Evolutionary conservation across 1,284 basidiomycete genomes (phyloP), one percentile per base, ranked within the genome.

Genomic region (Microstroma glucosiphilum): DNA sequence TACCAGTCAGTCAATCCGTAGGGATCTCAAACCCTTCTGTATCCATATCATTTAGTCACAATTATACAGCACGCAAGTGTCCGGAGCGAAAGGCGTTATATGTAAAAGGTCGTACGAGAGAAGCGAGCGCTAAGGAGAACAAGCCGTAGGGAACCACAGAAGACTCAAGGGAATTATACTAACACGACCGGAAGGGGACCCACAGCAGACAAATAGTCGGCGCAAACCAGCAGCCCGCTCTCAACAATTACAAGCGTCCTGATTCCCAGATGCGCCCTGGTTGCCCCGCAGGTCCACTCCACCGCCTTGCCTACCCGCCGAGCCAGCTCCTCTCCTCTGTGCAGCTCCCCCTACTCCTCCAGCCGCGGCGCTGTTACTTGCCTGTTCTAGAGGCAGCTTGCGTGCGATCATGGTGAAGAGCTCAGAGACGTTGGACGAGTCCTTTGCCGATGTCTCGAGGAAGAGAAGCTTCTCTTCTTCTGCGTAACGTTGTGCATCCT

Each of bases 391-490:
- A 12, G 76, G 76, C 58, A 78, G 60, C 62, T 76, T 77, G 57
- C 74, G 68, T 21, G 76, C 75, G 19, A 78, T 70, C 63, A 69
- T 69, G 26, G 72, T 71, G 26, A 78, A 78, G 40, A 96, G 72
- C 62, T 91, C 89, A 58, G 87, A 82, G 25, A 97, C 93, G 66
- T 91, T 91, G 65, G 92, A 88, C 48, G 92, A 91, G 40, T 87
- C 84, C 86, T 97, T 97, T 57, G 93, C 93, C 80, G 90, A 93
- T 1, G 93, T 93, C 83, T 97, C 93, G 61, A 87, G 86, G 88
- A 94, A 97, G 85, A 97, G 88, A 61, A 97, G 81, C 37, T 90
- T 90, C 81, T 97, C 92, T 79, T 96, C 92, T 63, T 92, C 86
- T 0, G 94, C 94, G 76, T 91, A 96, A 81, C 89, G 89, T 83